Percentiles rank a stretch among this genome's conserved stretches.
phyloP scores from a whole-genome alignment of 2,329 filamentous ascomycete genomes.

The Aspergillus pseudoterreus region DNA sequence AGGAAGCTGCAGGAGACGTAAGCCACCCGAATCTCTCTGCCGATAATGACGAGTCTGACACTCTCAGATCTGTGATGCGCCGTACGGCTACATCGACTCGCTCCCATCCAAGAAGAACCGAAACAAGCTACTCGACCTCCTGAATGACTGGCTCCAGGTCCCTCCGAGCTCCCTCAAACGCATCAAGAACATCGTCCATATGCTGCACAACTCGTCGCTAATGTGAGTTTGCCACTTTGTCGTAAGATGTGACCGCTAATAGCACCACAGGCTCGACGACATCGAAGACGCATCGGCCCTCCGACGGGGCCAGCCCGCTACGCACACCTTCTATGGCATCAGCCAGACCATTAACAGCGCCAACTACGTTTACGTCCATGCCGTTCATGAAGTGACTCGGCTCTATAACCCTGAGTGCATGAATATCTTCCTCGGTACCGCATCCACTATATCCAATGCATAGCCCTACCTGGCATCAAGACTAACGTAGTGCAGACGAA shows the following conservation, averaged over 20 bases:
- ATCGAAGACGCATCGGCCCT: conserved; percentile 47
- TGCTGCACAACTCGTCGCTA: conserved; percentile 44
- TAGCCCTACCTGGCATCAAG: no score
- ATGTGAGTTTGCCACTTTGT: conserved; percentile 23
- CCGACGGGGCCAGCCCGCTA: conserved; percentile 45
- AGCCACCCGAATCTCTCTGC: no score
- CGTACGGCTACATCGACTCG: background rate
- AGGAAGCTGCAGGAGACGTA: no score
- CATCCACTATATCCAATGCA: no score
- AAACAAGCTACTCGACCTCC: conserved; percentile 40
- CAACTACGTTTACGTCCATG: conserved; percentile 41
- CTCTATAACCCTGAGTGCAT: no score
- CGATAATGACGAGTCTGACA: no score
- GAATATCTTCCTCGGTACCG: no score
- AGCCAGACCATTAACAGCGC: conserved; percentile 49
- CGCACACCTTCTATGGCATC: conserved; percentile 47
- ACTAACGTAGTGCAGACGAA: conserved; percentile 24
- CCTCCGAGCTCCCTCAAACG: conserved; percentile 35
- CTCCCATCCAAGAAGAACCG: conserved; percentile 43
- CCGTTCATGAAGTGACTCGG: conserved; percentile 2
- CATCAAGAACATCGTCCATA: conserved; percentile 39
- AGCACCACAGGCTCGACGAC: conserved; percentile 41
- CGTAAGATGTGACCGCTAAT: background rate
- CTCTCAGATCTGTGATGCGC: background rate
- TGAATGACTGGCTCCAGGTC: conserved; percentile 43